Conservation (phyloP, 2,329 filamentous ascomycete genomes). For the Venturiaceae sp. region DNA sequence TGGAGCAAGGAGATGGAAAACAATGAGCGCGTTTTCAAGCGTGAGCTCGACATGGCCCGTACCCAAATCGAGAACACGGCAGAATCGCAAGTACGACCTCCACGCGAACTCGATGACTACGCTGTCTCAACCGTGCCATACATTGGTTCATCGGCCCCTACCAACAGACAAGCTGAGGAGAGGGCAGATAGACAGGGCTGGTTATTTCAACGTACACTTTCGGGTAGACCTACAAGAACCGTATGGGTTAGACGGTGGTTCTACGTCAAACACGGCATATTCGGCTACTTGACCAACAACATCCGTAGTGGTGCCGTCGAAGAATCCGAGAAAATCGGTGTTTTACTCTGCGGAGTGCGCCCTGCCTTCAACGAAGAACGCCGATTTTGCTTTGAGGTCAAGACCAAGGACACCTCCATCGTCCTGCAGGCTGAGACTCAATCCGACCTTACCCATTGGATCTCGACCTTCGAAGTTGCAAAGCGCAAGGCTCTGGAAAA, state of each 20-base stretch:
- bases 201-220: conserved; percentile 73
- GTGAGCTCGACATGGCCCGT: conserved; percentile 69
- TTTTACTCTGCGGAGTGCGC: conserved; percentile 85
- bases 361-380: conserved; percentile 88
- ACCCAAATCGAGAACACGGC: conserved; percentile 74
- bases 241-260: conserved; percentile 90
- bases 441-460: conserved; percentile 84
- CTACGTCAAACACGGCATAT: conserved; percentile 90
- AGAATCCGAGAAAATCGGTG: conserved; percentile 92
- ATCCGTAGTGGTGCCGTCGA: conserved; percentile 73
- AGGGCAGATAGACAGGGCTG: conserved; percentile 83
- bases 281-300: conserved; percentile 77
- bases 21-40: conserved; percentile 72
- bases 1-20: conserved; percentile 94
- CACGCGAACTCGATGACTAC: conserved; percentile 88
- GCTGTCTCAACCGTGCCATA: conserved; percentile 86
- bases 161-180: conserved; percentile 42
- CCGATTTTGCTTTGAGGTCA: conserved; percentile 95
- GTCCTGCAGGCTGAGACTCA: conserved; percentile 91
- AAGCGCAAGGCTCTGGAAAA: conserved; percentile 87
- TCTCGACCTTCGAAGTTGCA: conserved; percentile 84
- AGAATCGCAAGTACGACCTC: conserved; percentile 63
- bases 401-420: conserved; percentile 88
- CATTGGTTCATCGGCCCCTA: conserved; percentile 50
- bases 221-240: conserved; percentile 84